These are phyloP conservation scores for Xerocomellus dryophilus DNA, from an alignment of 768 basidiomycete genomes.

Conservation along the genomic window DNA sequence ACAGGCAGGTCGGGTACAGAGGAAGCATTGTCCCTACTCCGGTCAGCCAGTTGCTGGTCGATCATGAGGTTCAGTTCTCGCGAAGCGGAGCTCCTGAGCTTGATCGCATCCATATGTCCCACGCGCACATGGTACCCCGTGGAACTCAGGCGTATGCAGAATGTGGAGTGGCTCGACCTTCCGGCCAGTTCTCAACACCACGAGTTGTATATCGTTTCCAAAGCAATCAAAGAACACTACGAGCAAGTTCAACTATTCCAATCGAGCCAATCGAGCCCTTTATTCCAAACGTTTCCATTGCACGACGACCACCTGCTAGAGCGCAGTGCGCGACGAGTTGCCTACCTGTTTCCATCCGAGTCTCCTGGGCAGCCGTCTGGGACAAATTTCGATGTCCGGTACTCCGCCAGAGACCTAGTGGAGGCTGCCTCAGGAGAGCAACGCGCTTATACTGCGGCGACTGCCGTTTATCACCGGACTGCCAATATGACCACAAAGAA, in stretches of 20 bases:
- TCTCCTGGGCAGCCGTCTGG: neutral
- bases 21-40: constrained; percentile 40
- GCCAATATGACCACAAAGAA: neutral
- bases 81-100: constrained; percentile 33
- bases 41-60: constrained; percentile 37
- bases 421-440: neutral
- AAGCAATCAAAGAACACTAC: constrained; percentile 30
- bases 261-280: neutral
- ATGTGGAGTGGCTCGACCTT: constrained; percentile 31
- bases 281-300: constrained; percentile 7
- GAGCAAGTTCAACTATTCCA: constrained; percentile 15
- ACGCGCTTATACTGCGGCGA: constrained; percentile 15
- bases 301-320: constrained; percentile 10
- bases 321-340: constrained; percentile 17
- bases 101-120: constrained; percentile 37
- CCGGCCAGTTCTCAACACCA: constrained; percentile 31
- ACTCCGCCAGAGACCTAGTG: constrained; percentile 13
- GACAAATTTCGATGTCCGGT: constrained; percentile 4
- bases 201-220: constrained; percentile 22
- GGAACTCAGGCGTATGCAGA: constrained; percentile 40
- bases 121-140: constrained; percentile 37
- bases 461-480: neutral
- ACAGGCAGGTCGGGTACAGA: constrained; percentile 43
- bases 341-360: constrained; percentile 6
- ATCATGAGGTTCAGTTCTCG: constrained; percentile 35